Evolutionary conservation across 169 alveolate genomes (phyloP).

Genomic region (Amoebophrya sp.): DNA sequence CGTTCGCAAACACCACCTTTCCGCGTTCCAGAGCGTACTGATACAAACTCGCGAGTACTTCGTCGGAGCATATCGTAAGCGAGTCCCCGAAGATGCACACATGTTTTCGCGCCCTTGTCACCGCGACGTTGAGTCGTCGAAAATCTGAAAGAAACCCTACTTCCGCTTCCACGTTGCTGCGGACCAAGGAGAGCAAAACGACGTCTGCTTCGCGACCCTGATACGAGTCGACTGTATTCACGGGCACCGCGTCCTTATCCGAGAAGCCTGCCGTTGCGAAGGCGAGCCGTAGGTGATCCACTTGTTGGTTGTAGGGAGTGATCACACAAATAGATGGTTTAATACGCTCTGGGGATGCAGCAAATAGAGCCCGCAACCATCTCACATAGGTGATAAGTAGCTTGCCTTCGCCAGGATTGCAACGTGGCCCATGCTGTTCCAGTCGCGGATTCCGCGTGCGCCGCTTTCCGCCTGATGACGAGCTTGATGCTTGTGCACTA

Average conservation of each 20-base stretch:
- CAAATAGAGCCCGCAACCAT: background rate
- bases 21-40: background rate
- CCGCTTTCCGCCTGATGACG: background rate
- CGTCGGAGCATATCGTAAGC: constrained; percentile 46
- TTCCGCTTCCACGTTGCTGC: constrained; percentile 42
- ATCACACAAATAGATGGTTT: constrained; percentile 32
- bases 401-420: background rate
- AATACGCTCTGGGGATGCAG: background rate
- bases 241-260: background rate
- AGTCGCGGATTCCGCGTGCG: background rate
- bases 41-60: background rate
- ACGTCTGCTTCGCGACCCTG: constrained; percentile 53
- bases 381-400: background rate
- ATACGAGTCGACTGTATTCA: constrained; percentile 48
- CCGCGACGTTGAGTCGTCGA: constrained; percentile 74
- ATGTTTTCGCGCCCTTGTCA: constrained; percentile 69
- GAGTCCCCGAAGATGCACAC: constrained; percentile 65
- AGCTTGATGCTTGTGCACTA: background rate
- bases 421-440: background rate
- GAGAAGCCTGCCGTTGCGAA: constrained; percentile 36
- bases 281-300: constrained; percentile 39
- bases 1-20: background rate
- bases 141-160: constrained; percentile 65
- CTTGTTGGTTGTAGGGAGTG: constrained; percentile 49
- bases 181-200: constrained; percentile 46